Evolutionary conservation across 345 rosid genomes (phyloP).

Genomic region (Citrus hindsii): DNA sequence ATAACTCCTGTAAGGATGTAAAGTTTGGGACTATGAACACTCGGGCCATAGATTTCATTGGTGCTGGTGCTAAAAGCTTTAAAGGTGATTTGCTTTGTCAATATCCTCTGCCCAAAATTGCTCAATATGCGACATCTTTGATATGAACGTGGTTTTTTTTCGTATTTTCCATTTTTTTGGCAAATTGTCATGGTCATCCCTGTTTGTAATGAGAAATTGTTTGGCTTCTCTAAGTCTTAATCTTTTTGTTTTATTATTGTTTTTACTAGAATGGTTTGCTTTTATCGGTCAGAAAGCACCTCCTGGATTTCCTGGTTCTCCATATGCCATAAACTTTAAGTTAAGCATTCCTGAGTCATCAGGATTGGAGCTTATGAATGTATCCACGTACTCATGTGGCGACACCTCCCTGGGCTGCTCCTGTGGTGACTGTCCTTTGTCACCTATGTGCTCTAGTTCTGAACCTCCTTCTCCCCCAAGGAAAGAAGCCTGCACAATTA

Average conservation of each 20-base stretch:
- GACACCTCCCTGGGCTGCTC: slow-evolving; percentile 93
- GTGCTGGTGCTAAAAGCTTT: slow-evolving; percentile 89
- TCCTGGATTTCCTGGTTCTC: slow-evolving; percentile 84
- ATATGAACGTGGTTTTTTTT: slow-evolving; percentile 8
- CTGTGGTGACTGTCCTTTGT: slow-evolving; percentile 92
- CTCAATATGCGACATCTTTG: not conserved
- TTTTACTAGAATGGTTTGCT: slow-evolving; percentile 77
- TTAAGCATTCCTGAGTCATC: slow-evolving; percentile 46
- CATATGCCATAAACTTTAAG: slow-evolving; percentile 75
- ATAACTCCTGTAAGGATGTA: slow-evolving; percentile 89
- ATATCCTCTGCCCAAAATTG: not conserved
- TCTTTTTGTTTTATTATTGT: slow-evolving; percentile 13
- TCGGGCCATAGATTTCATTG: slow-evolving; percentile 81
- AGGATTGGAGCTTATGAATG: slow-evolving; percentile 75
- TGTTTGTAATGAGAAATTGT: not conserved
- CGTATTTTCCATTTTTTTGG: not conserved
- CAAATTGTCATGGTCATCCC: not conserved
- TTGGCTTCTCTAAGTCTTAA: not conserved
- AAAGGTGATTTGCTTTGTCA: slow-evolving; percentile 50
- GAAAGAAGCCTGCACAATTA: slow-evolving; percentile 57
- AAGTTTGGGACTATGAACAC: slow-evolving; percentile 98
- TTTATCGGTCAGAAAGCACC: slow-evolving; percentile 84
- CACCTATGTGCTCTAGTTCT: slow-evolving; percentile 64
- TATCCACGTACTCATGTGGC: slow-evolving; percentile 79
- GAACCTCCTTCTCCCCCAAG: slow-evolving; percentile 65